These are phyloP conservation scores for Artomyces pyxidatus DNA, from an alignment of 768 basidiomycete species.

Conservation along the genomic window DNA sequence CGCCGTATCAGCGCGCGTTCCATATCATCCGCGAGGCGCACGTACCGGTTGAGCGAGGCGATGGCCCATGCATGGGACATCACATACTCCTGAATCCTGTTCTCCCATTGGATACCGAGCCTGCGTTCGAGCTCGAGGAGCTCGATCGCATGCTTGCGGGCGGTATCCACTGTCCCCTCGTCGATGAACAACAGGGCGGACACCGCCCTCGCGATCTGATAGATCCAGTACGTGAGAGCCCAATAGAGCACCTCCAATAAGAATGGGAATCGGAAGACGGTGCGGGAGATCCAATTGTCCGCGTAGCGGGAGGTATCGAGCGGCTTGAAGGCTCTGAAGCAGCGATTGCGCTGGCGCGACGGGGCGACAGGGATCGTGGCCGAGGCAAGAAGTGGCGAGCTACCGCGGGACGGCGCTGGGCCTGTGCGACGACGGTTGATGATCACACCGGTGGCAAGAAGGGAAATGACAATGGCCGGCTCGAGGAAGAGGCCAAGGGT, in stretches of 20 bases:
- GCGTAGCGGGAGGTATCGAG: constrained; percentile 6
- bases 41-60: constrained; percentile 5
- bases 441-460: constrained; percentile 5
- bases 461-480: constrained; percentile 6
- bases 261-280: constrained; percentile 4
- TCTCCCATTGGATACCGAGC: constrained; percentile 8
- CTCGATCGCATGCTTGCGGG: constrained; percentile 7
- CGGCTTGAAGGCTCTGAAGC: neutral
- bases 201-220: constrained; percentile 8
- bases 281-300: constrained; percentile 3
- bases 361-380: neutral
- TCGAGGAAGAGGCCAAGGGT: constrained; percentile 2
- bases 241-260: constrained; percentile 8
- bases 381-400: neutral
- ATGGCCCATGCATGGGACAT: constrained; percentile 1
- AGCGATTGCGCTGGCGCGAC: neutral
- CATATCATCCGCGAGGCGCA: no score
- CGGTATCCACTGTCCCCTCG: constrained; percentile 6
- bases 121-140: constrained; percentile 5
- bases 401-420: neutral
- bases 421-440: constrained; percentile 4
- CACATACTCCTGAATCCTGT: constrained; percentile 1
- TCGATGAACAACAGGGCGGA: constrained; percentile 7
- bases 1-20: no score
- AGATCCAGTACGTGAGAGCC: constrained; percentile 11